Base-by-base conservation (phyloP, 306 rosid species). In the Hippophae tibetana region DNA sequence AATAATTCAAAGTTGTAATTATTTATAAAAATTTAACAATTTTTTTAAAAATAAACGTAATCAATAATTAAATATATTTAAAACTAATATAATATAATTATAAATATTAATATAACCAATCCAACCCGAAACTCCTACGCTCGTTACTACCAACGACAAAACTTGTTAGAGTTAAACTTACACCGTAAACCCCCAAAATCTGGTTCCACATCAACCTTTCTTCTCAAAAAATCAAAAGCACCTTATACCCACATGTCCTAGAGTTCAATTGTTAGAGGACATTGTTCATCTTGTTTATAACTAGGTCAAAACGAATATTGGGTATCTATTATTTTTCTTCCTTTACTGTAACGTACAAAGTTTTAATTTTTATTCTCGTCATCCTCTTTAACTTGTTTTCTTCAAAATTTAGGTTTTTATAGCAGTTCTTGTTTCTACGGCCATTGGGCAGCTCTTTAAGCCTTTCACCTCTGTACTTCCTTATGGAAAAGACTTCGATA, bases 391-490 rank as follows among this genome's bases (percentile, higher is more conserved):
- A 43, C 51, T 5, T 27, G 41, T 27, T 58, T 14, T 54, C 69
- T 23, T 60, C 42, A 40, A 45, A 8, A 5, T 13, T 5, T 60
- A 90, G 96, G 95, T 87, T 67, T 76, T 87, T 78, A 65, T 81
- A 66, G 92, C 95, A 13, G 98, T 94, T 53, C 80, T 67, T 42
- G 74, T 73, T 64, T 87, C 94, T 51, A 79, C 71, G 58, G 75
- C 76, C 8, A 69, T 90, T 66, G 96, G 97, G 68, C 96, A 90
- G 78, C 72, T 90, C 52, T 76, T 83, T 42, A 90, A 90, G 84
- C 97, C 96, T 9, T 71, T 85, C 62, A 67, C 84, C 63, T 79
- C 86, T 64, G 82, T 83, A 40, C 18, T 87, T 47, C 70, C 87
- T 4, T 79, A 90, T 43, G 84, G 95, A 27, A 85, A 80, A 67